Conservation (phyloP, 768 basidiomycete species). For the Pisolithus tinctorius region DNA sequence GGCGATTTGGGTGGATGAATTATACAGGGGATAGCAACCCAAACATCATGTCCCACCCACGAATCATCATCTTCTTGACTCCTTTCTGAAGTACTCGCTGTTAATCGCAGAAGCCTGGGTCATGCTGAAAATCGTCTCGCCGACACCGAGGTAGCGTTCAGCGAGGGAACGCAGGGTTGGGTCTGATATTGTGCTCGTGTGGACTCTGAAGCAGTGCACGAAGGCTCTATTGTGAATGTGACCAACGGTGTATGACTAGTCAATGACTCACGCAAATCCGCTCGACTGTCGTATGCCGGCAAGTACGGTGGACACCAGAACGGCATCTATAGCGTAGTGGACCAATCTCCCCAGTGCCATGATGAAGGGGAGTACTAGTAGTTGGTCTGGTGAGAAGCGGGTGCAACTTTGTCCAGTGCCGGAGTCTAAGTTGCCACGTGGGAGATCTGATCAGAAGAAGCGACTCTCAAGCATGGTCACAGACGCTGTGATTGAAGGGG, state of each 20-base stretch:
- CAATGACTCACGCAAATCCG: slow-evolving; percentile 73
- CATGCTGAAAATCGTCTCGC: slow-evolving; percentile 86
- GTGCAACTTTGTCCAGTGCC: too few relatives aligned
- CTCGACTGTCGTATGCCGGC: slow-evolving; percentile 89
- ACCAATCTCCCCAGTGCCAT: slow-evolving; percentile 64
- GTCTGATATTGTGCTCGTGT: slow-evolving; percentile 67
- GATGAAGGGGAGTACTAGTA: too few relatives aligned
- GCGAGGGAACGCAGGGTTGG: slow-evolving; percentile 68
- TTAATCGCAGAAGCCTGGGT: slow-evolving; percentile 81
- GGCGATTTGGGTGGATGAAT: too few relatives aligned
- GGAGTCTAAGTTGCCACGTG: too few relatives aligned
- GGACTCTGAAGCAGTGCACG: slow-evolving; percentile 38
- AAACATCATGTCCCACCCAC: not conserved
- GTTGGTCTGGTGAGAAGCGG: too few relatives aligned
- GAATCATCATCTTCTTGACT: slow-evolving; percentile 28
- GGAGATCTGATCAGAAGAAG: too few relatives aligned
- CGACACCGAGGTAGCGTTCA: slow-evolving; percentile 77
- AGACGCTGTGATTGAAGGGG: slow-evolving; percentile 49
- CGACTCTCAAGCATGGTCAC: slow-evolving; percentile 11
- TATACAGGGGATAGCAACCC: too few relatives aligned
- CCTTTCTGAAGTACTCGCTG: slow-evolving; percentile 72
- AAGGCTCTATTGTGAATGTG: not conserved
- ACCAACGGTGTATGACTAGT: not conserved
- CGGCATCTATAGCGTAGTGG: slow-evolving; percentile 80
- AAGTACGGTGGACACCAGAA: slow-evolving; percentile 80